phyloP scores from a whole-genome alignment of 192 early-diverging fungal species.

The Gamsiella multidivaricata region DNA sequence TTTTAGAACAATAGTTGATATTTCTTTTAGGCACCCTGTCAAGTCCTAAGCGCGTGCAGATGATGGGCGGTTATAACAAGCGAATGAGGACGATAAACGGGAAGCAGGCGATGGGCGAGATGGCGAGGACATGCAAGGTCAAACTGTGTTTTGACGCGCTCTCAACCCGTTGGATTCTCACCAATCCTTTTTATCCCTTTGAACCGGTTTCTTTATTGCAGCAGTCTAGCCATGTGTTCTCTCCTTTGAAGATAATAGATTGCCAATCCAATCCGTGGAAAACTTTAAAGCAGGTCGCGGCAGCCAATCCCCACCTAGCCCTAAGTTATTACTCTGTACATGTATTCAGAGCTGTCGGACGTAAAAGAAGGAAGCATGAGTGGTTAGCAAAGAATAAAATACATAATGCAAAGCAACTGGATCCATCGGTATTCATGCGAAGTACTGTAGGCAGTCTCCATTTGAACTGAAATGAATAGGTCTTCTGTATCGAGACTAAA shows the following conservation, averaged over 20 bases:
- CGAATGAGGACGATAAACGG: neutral
- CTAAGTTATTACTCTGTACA: too few species aligned
- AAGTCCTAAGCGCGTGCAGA: neutral
- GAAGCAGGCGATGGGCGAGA: neutral
- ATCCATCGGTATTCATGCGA: too few species aligned
- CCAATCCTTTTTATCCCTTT: slow-evolving; percentile 1
- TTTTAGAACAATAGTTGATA: too few species aligned
- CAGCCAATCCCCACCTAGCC: neutral
- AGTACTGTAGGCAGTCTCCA: too few species aligned
- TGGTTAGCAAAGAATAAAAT: too few species aligned
- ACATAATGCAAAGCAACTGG: too few species aligned
- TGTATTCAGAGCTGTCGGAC: too few species aligned
- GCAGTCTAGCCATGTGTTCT: neutral
- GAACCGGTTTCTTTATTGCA: neutral
- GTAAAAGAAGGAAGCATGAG: too few species aligned
- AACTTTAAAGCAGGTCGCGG: neutral
- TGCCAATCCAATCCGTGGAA: neutral
- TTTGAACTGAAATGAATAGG: too few species aligned
- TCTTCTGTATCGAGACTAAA: too few species aligned
- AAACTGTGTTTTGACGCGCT: slow-evolving; percentile 43
- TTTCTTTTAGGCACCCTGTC: neutral
- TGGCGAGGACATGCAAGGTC: slow-evolving; percentile 17
- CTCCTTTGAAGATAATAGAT: too few species aligned
- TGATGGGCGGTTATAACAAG: neutral
- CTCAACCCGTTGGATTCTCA: slow-evolving; percentile 3